Percentiles rank a stretch among this genome's conserved stretches.
Evolutionary conservation across 352 stramenopile species (phyloP).

Genomic region (Plasmopara muralis): DNA sequence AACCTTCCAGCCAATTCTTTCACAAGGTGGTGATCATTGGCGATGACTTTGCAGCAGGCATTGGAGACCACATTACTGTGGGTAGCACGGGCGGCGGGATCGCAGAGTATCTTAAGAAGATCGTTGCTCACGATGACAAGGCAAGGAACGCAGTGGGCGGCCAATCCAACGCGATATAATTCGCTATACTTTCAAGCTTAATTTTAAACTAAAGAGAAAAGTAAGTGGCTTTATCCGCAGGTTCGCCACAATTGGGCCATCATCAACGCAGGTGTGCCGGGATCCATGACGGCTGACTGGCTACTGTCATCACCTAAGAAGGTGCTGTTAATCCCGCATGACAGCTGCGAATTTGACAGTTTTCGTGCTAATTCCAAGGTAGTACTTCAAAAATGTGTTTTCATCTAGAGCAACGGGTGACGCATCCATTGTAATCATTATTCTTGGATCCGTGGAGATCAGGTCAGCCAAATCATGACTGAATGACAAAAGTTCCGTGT

Average conservation of each 20-base stretch:
- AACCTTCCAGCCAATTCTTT: slow-evolving; percentile 53
- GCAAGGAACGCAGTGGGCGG: slow-evolving; percentile 17
- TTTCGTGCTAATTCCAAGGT: slow-evolving; percentile 5
- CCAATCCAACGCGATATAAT: not conserved
- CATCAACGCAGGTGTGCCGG: slow-evolving; percentile 65
- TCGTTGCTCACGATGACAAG: slow-evolving; percentile 52
- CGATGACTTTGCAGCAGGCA: slow-evolving; percentile 74
- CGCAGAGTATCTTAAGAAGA: slow-evolving; percentile 44
- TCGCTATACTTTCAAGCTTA: not conserved
- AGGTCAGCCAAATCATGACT: slow-evolving; percentile 20
- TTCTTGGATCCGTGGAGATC: slow-evolving; percentile 67
- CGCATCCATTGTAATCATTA: slow-evolving; percentile 71
- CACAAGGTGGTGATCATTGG: slow-evolving; percentile 82
- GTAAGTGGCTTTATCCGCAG: slow-evolving; percentile 22
- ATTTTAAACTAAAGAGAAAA: slow-evolving; percentile 8
- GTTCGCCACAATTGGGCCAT: slow-evolving; percentile 78
- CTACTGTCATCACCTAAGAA: slow-evolving; percentile 51
- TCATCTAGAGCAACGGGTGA: slow-evolving; percentile 43
- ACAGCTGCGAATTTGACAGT: slow-evolving; percentile 3
- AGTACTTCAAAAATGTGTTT: slow-evolving; percentile 73
- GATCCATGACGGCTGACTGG: slow-evolving; percentile 59
- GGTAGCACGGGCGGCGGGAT: slow-evolving; percentile 35
- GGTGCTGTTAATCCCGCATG: slow-evolving; percentile 17
- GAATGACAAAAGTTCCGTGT: no score
- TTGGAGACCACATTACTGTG: slow-evolving; percentile 74